A percentile compares a stretch with the other conserved stretches of the same genome.
These are phyloP conservation scores for Saccharomyces hybrid DNA, from an alignment of 1,139 yeast genomes.

Conservation along the genomic window DNA sequence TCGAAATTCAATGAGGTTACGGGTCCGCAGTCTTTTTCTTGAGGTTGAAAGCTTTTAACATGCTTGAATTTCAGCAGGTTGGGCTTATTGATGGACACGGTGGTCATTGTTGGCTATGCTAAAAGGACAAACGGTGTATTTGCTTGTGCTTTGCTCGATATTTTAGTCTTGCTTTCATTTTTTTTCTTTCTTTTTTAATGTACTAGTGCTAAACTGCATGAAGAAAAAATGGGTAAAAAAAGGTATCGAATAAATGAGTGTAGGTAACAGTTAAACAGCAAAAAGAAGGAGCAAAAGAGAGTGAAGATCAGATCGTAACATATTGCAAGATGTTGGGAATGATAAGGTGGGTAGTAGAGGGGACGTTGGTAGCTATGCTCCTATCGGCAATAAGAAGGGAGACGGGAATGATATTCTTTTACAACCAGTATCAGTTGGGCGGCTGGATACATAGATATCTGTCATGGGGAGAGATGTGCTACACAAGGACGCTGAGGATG, in stretches of 20 bases:
- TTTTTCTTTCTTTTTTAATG: not conserved
- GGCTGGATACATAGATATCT: conserved; percentile 48
- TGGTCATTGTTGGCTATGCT: not conserved
- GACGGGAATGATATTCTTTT: conserved; percentile 45
- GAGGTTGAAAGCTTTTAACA: conserved; percentile 47
- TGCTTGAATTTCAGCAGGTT: conserved; percentile 44
- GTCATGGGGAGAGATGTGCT: conserved; percentile 42
- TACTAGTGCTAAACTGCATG: not conserved
- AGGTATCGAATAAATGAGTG: not conserved
- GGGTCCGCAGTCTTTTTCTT: conserved; percentile 46
- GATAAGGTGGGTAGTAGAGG: conserved; percentile 40
- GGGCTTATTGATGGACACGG: conserved; percentile 34
- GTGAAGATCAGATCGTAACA: not conserved
- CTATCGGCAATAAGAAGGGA: conserved; percentile 59
- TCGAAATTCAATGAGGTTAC: conserved; percentile 82
- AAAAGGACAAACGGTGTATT: not conserved
- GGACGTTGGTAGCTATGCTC: conserved; percentile 52
- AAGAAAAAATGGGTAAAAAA: not conserved
- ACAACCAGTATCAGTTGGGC: conserved; percentile 41
- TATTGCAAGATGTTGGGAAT: not conserved
- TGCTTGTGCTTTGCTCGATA: not conserved
- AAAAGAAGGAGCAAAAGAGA: not conserved
- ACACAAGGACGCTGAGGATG: conserved; percentile 4
- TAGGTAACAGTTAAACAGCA: not conserved
- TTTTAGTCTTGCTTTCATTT: not conserved